Evolutionary conservation across 176 grass and related monocot species (phyloP), one percentile per base, ranked within the genome.

Genomic region (Hsuehochloa calcarea): DNA sequence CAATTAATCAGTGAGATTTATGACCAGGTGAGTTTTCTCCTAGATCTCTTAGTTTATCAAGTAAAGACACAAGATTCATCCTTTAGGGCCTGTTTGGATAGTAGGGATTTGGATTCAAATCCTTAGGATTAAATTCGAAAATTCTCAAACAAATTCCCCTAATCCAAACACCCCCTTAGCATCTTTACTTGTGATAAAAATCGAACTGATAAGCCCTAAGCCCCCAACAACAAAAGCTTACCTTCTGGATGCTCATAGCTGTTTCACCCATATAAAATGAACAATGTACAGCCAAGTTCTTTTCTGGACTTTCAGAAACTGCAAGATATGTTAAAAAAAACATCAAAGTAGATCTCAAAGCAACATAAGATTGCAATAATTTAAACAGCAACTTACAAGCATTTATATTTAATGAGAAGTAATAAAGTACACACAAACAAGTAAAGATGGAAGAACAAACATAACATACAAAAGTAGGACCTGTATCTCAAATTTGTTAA

Each of bases 191-290:
- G 26, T 26, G 47, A 75, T 67, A 66, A 41, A 76, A 43, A 41
- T 13, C 49, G 8, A 65, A 54, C n/a, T 43, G 60, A 65, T 76
- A 54, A 41, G 80, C 58, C 44, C 70, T 62, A 65, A 86, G 23
- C 58, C 66, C 25, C 35, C 13, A 85, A 58, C 23, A 68, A 82
- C 44, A 81, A 47, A 69, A 27, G 54, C 84, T 78, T 90, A 88
- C 96, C 93, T 99, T 95, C 65, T 89, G 87, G 82, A 99, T 96
- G 45, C 93, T 99, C 96, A 99, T 96, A 80, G 91, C 86, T 70
- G 90, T 88, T 89, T 99, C 96, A n/a, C 93, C 96, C 90, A 95
- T 96, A 81, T 94, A 96, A 87, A 99, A 99, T 67, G 96, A 99
- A 84, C 96, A 96, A 77, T 89, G 85, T 64, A 99, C 82, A 6